phyloP scores from a whole-genome alignment of 768 basidiomycete genomes.

The Chiua virens region DNA sequence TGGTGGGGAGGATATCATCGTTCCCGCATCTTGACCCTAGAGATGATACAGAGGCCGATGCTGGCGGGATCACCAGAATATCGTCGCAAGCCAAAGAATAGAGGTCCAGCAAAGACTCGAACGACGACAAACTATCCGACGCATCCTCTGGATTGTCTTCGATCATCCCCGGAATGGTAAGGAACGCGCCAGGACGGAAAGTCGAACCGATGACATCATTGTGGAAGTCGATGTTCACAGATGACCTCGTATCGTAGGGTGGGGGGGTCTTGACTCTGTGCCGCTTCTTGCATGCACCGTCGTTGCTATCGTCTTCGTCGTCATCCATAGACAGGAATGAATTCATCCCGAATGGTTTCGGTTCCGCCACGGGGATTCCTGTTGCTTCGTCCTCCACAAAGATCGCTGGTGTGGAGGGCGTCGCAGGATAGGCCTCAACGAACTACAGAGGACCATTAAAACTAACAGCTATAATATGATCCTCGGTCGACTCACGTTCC shows the following conservation, averaged over 20 bases:
- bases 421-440: conserved; percentile 16
- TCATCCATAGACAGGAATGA: conserved; percentile 12
- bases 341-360: conserved; percentile 4
- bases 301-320: background rate
- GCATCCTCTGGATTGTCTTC: background rate
- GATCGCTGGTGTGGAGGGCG: conserved; percentile 15
- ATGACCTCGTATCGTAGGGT: conserved; percentile 12
- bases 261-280: background rate
- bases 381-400: conserved; percentile 18
- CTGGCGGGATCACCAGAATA: background rate
- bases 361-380: background rate
- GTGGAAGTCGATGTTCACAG: conserved; percentile 4
- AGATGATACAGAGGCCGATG: too few relatives aligned
- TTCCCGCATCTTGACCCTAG: too few relatives aligned
- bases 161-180: conserved; percentile 5
- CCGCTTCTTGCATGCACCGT: background rate
- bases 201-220: conserved; percentile 18
- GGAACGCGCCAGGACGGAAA: conserved; percentile 4
- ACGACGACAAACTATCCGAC: background rate
- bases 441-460: background rate
- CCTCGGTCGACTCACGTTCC: conserved; percentile 13
- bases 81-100: background rate
- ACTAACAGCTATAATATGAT: background rate
- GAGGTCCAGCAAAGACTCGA: background rate
- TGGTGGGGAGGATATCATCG: too few relatives aligned